Evolutionary conservation across 768 basidiomycete genomes (phyloP), one percentile per base, ranked within the genome.

Genomic region (Candolleomyces eurysporus): DNA sequence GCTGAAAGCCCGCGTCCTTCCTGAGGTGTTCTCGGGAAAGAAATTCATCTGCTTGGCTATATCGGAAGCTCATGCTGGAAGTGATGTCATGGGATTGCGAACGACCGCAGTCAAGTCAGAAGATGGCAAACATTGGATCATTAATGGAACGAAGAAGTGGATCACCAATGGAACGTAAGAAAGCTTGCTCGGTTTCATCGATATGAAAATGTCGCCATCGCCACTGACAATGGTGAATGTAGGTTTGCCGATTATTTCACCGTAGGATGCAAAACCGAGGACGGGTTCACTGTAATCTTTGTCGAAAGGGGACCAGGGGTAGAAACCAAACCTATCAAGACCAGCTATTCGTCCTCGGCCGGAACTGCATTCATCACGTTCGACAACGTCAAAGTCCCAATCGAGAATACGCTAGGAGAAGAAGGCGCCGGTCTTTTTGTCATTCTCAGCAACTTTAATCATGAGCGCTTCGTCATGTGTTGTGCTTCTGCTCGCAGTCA

Each of bases 401-500:
- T 90, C 5, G 92, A 87, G 66, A 92, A 97, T 73, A 90, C 91
- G 2, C 84, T 97, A 22, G 82, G 82, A 11, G 72, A 79, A 63
- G 78, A 78, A 45, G 69, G 69, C 43, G 69, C 69, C 58, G 84
- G 82, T 51, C 65, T 69, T 42, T 66, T 65, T 26, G 74, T 76
- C 51, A 74, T 77, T n/a, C 69, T 76, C 17, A 75, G 90, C 61
- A 98, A 96, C 76, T 97, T 96, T 78, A 96, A 96, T 71, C 94
- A 96, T 72, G 94, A 95, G 71, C 89, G 91, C 65, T 96, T 92
- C 93, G 91, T 92, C 30, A 95, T 95, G 89, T 88, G 84, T 68
- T 89, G 90, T 63, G 73, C 81, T 22, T 85, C 84, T 36, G 88
- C 88, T n/a, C 80, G 90, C 60, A 76, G 78, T 60, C 76, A 78